These are phyloP conservation scores for Escallonia rubra DNA, from an alignment of 129 eudicot species.

Conservation along the genomic window DNA sequence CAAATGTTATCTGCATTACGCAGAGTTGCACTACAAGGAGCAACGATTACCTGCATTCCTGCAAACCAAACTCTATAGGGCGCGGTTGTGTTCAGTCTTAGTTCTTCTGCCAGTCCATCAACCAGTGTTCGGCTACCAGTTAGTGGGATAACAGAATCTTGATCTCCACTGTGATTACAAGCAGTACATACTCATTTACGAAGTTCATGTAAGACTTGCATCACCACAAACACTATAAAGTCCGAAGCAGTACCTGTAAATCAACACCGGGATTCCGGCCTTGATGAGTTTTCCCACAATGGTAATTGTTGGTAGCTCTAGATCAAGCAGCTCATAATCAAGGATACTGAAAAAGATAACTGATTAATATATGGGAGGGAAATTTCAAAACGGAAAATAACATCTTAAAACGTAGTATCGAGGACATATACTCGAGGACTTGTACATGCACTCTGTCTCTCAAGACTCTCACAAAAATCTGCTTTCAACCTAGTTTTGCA, in stretches of 20 bases:
- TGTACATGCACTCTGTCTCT: too few relatives aligned
- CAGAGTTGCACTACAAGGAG: background rate
- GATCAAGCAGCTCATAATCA: slow-evolving; percentile 51
- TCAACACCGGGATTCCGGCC: slow-evolving; percentile 44
- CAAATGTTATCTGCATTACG: background rate
- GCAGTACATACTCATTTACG: too few relatives aligned
- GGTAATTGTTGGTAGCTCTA: slow-evolving; percentile 47
- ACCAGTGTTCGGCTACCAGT: slow-evolving; percentile 47
- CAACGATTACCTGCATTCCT: slow-evolving; percentile 46
- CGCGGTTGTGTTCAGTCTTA: slow-evolving; percentile 28
- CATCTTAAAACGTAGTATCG: too few relatives aligned
- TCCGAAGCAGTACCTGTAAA: slow-evolving; percentile 34
- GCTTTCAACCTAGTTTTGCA: too few relatives aligned
- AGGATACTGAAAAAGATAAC: slow-evolving; percentile 20
- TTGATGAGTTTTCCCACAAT: slow-evolving; percentile 35
- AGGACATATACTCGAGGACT: too few relatives aligned
- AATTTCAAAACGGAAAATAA: too few relatives aligned
- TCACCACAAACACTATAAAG: too few relatives aligned
- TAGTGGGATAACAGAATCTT: slow-evolving; percentile 58
- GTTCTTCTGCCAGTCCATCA: slow-evolving; percentile 32
- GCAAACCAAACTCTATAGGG: slow-evolving; percentile 54
- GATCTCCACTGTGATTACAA: slow-evolving; percentile 46
- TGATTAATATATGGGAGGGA: too few relatives aligned
- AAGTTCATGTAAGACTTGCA: too few relatives aligned
- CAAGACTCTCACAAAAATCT: too few relatives aligned